Base-by-base conservation (phyloP, 169 alveolate species). In the Eimeria praecox region DNA sequence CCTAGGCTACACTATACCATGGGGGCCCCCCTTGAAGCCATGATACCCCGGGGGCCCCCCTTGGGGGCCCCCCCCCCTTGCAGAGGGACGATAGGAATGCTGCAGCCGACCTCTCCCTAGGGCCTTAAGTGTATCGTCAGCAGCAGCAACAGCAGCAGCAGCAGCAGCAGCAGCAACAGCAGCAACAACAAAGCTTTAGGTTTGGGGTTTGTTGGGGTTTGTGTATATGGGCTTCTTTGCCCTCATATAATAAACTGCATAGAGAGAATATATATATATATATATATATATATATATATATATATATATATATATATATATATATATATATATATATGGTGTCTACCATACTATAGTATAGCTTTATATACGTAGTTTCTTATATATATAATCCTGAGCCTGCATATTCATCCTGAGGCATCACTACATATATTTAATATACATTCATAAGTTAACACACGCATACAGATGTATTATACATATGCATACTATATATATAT, bases 31-130 rank as follows among this genome's bases (percentile, higher is more conserved):
- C 22, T 44, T 10, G 46, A 27, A 71, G 20, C n/a, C 8, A 30
- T 54, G 87, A 59, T n/a, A 10, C 54, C 87, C 87, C 56, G 87
- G 87, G 87, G 56, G 33, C 54, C 87, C 87, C 56, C 6, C 3
- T 35, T 35, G 40, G 20, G 83, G 83, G 83, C 49, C 83, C 83
- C 83, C 87, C 62, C 87, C 24, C 56, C 35, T 44, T 8, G 18
- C 20, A 56, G 27, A 14, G 66, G 27, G n/a, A 56, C 66, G 66
- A 27, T 14, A 56, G 66, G 66, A n/a, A n/a, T 69, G 80, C 80
- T n/a, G 80, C 42, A 30, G 42, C 80, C 16, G n/a, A 14, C 18
- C 38, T 9, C 10, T 56, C 66, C 24, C 14, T 52, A 52, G 59
- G 20, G 6, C 14, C 59, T 14, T 14, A 9, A 9, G 14, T 52